phyloP scores from a whole-genome alignment of 345 rosid species.

The Melastoma malabathricum region DNA sequence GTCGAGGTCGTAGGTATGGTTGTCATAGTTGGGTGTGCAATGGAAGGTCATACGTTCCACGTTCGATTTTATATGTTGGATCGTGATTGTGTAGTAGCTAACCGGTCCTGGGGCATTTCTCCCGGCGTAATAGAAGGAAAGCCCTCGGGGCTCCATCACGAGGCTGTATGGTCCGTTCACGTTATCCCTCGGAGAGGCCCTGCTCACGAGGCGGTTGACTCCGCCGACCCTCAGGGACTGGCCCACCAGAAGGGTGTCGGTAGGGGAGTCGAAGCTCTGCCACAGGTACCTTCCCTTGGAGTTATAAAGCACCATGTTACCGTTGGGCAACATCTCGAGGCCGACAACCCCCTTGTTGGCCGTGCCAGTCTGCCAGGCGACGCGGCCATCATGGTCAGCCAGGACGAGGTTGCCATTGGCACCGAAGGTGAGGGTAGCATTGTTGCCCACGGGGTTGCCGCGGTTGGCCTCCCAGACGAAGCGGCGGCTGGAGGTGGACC shows the following conservation, averaged over 20 bases:
- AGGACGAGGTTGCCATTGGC: constrained; percentile 41
- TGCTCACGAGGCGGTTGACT: constrained; percentile 33
- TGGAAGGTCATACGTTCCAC: too few species aligned
- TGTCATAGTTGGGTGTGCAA: too few species aligned
- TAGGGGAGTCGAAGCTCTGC: constrained; percentile 54
- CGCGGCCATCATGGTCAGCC: constrained; percentile 39
- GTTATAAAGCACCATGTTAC: constrained; percentile 49
- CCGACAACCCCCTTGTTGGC: constrained; percentile 50
- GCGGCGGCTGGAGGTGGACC: constrained; percentile 23
- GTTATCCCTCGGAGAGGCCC: constrained; percentile 20
- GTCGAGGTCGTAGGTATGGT: too few species aligned
- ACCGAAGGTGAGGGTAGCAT: constrained; percentile 35
- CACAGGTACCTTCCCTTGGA: constrained; percentile 27
- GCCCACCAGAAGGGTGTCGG: constrained; percentile 48
- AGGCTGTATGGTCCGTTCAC: constrained; percentile 36
- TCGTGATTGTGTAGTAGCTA: too few species aligned
- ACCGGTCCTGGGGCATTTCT: constrained; percentile 18
- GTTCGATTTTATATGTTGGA: too few species aligned
- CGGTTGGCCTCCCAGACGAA: constrained; percentile 76
- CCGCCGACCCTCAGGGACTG: constrained; percentile 26
- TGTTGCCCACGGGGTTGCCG: constrained; percentile 46
- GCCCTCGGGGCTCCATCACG: constrained; percentile 31
- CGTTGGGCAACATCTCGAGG: constrained; percentile 32
- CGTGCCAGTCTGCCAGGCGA: constrained; percentile 53
- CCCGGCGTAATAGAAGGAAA: constrained; percentile 22